Base-by-base conservation (phyloP, 495 filamentous ascomycete species). In the Penicillium turbatum region DNA sequence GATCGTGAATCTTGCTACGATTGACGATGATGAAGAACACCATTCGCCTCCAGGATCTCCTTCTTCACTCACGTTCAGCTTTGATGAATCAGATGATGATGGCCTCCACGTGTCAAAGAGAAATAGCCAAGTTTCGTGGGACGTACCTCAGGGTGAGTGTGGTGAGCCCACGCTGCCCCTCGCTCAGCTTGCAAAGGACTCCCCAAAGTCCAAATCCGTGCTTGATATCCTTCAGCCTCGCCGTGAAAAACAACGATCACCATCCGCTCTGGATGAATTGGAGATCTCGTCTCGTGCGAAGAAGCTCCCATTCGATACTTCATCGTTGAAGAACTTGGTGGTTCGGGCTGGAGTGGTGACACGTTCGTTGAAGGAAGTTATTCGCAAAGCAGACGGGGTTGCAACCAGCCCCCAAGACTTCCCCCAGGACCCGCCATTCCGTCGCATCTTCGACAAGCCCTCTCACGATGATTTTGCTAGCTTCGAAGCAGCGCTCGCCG, bases 291-390 rank as follows among this genome's bases (percentile, higher is more conserved):
- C 78, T 15, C 69, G 82, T 10, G 71, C 82, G 38, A 86, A 86
- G 55, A 95, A 95, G 67, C 83, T 96, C 30, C 88, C 89, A 12
- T 97, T 97, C 59, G 91, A 96, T 64, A 96, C 90, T 9, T 89
- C 86, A 30, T 95, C 89, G 52, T 82, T 97, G 17, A 84, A 86
- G 54, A 88, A 92, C 66, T 77, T 97, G 42, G 91, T 97, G 15
- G 84, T 88, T 52, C 86, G 91, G 35, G 90, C 92, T 2, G 86
- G 85, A 29, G 84, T 84, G 11, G 79, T 96, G 19, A 87, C 81
- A 9, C 83, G 88, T 54, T 79, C 81, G 5, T 70, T 92, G 43
- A 86, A 87, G 40, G 88, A 92, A 49, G 75, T 88, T 11, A 82
- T 93, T 56, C 87, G 89, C 47, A 84, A 85, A 61, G 89, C 87